Evolutionary conservation across 352 stramenopile genomes (phyloP).

Genomic region (Sclerospora graminicola): DNA sequence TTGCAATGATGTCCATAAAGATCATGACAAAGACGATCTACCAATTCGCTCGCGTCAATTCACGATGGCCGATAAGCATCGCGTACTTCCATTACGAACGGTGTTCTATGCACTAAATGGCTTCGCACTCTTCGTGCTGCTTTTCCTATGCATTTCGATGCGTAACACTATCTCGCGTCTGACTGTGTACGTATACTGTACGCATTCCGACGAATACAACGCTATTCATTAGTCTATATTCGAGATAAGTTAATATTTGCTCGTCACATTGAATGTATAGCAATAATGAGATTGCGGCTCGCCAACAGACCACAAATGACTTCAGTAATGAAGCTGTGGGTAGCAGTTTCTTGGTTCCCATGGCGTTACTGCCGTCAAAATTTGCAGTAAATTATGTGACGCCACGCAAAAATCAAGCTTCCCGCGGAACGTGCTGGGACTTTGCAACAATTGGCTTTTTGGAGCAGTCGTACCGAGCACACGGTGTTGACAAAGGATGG

Average conservation of each 20-base stretch:
- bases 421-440: constrained; percentile 75
- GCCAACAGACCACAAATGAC: constrained; percentile 6
- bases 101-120: constrained; percentile 54
- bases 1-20: background rate
- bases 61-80: background rate
- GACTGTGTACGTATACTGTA: constrained; percentile 9
- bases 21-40: constrained; percentile 7
- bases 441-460: constrained; percentile 72
- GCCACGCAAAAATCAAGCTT: constrained; percentile 58
- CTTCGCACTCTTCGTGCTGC: constrained; percentile 39
- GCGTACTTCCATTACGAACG: constrained; percentile 18
- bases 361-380: constrained; percentile 66
- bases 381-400: constrained; percentile 74
- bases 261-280: constrained; percentile 2
- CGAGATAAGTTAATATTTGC: background rate
- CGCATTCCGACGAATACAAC: background rate
- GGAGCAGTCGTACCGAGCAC: constrained; percentile 67
- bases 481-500: constrained; percentile 56
- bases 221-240: background rate
- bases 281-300: constrained; percentile 8
- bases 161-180: constrained; percentile 55
- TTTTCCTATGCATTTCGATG: constrained; percentile 59
- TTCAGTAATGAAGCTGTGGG: constrained; percentile 1
- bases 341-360: constrained; percentile 31
- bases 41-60: constrained; percentile 5